phyloP scores from a whole-genome alignment of 176 grass and related monocot species.

The Musa troglodytarum region DNA sequence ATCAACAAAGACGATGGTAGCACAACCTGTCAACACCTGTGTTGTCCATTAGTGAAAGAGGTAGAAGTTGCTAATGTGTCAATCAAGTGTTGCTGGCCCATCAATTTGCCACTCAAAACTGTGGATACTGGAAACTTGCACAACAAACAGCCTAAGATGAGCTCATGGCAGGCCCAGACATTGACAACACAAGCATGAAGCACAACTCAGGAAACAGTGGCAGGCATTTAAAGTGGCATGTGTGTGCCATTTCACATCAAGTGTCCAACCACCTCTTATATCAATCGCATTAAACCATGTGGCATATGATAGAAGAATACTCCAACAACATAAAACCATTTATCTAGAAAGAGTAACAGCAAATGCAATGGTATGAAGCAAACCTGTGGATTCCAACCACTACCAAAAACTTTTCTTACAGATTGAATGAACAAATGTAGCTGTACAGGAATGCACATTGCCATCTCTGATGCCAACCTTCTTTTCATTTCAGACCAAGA shows the following conservation, averaged over 20 bases:
- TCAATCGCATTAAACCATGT: neutral
- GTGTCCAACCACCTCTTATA: neutral
- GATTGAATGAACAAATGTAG: conserved; percentile 10
- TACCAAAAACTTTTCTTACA: conserved; percentile 15
- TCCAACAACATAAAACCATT: neutral
- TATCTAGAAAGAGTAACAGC: neutral
- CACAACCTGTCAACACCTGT: neutral
- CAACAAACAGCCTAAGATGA: no score
- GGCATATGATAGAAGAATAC: neutral
- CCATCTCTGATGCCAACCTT: neutral
- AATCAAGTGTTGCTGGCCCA: neutral
- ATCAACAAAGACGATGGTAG: neutral
- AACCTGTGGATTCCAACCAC: neutral
- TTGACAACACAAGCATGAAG: neutral
- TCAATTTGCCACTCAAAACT: neutral
- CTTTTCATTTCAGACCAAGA: neutral
- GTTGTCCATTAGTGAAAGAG: neutral
- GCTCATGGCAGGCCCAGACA: neutral
- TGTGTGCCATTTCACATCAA: neutral
- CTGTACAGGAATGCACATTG: conserved; percentile 2
- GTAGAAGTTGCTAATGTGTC: neutral
- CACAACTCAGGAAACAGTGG: neutral
- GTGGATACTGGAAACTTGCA: neutral
- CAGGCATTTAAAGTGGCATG: neutral
- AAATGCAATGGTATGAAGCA: neutral